These are phyloP conservation scores for Fusarium nanum DNA, from an alignment of 2,329 filamentous ascomycete species.

Conservation along the genomic window DNA sequence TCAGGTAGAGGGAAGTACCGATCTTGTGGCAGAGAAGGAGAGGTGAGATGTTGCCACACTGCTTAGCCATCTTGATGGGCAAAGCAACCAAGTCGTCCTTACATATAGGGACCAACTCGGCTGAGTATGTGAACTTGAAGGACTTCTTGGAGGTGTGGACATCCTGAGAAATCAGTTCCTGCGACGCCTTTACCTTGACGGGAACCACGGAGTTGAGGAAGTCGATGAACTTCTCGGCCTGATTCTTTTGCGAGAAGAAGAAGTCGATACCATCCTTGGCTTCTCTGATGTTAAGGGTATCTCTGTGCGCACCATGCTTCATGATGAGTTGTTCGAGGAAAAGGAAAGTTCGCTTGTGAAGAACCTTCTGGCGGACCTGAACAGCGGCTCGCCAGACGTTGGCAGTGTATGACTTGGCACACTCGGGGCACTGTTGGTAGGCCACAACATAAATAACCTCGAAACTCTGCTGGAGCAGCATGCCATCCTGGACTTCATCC, in stretches of 20 bases:
- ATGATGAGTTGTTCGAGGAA: constrained; percentile 93
- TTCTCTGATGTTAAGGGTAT: constrained; percentile 98
- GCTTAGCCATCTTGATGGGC: constrained; percentile 88
- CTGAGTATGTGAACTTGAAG: constrained; percentile 94
- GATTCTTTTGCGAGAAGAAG: constrained; percentile 89
- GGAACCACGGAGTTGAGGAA: constrained; percentile 87
- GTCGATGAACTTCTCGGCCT: constrained; percentile 92
- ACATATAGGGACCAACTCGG: constrained; percentile 92
- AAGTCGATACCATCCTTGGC: constrained; percentile 96
- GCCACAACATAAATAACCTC: constrained; percentile 93
- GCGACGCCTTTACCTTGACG: constrained; percentile 77
- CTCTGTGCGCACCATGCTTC: constrained; percentile 89
- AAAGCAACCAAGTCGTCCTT: constrained; percentile 97
- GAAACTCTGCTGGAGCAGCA: constrained; percentile 88
- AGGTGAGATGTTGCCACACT: constrained; percentile 87
- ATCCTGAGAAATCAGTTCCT: constrained; percentile 94
- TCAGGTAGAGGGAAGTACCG: constrained; percentile 87
- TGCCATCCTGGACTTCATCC: constrained; percentile 70
- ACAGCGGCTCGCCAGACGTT: constrained; percentile 95
- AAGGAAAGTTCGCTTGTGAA: constrained; percentile 83
- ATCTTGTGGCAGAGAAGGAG: constrained; percentile 88
- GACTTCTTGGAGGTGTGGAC: constrained; percentile 89
- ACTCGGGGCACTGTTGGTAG: constrained; percentile 94
- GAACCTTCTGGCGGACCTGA: constrained; percentile 96
- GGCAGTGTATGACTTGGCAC: constrained; percentile 93